Base-by-base conservation (phyloP, 2,329 filamentous ascomycete genomes). In the Colletotrichum paranaense region DNA sequence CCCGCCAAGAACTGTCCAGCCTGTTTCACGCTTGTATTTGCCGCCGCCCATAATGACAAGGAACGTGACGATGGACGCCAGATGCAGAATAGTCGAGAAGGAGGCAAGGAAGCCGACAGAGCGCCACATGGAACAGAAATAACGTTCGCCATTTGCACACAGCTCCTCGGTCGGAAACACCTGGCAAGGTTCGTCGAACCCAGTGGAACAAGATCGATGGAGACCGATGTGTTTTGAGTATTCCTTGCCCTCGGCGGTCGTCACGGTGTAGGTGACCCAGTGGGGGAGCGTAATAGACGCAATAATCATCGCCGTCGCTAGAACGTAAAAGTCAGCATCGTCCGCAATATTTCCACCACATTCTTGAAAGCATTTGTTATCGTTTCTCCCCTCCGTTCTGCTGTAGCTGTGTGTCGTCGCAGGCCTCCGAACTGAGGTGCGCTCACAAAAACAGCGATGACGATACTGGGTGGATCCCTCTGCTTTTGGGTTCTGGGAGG, bases 121-220 rank as follows among this genome's bases (percentile, higher is more conserved):
- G 72, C 94, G 90, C 96, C 96, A 99, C 88, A 97, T 93, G 78
- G 92, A 93, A 86, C 97, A 98, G 84, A 98, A 98, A 79, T 92
- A 91, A 64, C 91, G 88, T 77, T 92, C 89, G 56, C 71, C 71
- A 65, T 90, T 89, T 77, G 87, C 88, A 82, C 94, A 96, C 80
- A 94, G 92, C 69, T 89, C 86, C 67, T 88, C 84, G 75, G 88
- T 86, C 4, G 94, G 94, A 81, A 95, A 97, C 38, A 86, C 84
- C 28, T 80, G 78, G 82, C 93, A 95, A 59, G 84, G 82, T n/a
- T 85, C 83, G 62, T 90, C 87, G 57, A 89, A 89, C 71, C 94
- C 85, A 71, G 90, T 93, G 67, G 92, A 93, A 84, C 96, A 99
- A 80, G 91, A 92, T 77, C 89, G 89, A 83, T 98, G 94, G 58